Evolutionary conservation across 352 stramenopile genomes (phyloP).

Genomic region (Globisporangium cystogenes): DNA sequence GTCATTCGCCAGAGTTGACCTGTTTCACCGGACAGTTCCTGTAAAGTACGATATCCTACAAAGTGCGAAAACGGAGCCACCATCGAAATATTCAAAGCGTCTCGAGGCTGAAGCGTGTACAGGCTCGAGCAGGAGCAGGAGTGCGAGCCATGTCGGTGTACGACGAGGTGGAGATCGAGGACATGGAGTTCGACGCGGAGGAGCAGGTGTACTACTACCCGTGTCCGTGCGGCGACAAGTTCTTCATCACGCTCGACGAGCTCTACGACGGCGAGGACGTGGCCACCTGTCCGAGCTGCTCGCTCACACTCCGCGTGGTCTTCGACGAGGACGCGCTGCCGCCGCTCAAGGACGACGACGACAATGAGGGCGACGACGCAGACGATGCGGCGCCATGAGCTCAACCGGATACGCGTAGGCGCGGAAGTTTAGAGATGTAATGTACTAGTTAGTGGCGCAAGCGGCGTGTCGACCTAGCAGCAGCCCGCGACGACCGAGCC

Average conservation of each 20-base stretch:
- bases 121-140: too few relatives aligned
- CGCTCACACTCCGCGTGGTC: slow-evolving; percentile 94
- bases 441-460: neutral
- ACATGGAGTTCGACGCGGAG: slow-evolving; percentile 96
- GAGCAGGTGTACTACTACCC: slow-evolving; percentile 96
- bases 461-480: slow-evolving; percentile 13
- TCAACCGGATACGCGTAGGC: neutral
- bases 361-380: slow-evolving; percentile 21
- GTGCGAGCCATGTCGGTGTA: slow-evolving; percentile 85
- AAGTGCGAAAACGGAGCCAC: too few relatives aligned
- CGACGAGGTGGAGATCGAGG: slow-evolving; percentile 98
- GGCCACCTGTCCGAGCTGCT: slow-evolving; percentile 95
- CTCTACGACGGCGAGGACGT: slow-evolving; percentile 96
- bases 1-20: too few relatives aligned
- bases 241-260: slow-evolving; percentile 84
- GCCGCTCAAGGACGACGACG: slow-evolving; percentile 54
- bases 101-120: too few relatives aligned
- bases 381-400: neutral
- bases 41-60: too few relatives aligned
- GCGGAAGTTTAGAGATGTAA: slow-evolving; percentile 9
- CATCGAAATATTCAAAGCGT: too few relatives aligned
- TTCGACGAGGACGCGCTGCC: slow-evolving; percentile 90
- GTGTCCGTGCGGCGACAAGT: slow-evolving; percentile 96
- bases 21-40: too few relatives aligned
- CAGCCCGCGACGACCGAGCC: slow-evolving; percentile 10